Evolutionary conservation across 2,329 filamentous ascomycete genomes (phyloP).

Genomic region (Xylaria arbuscula): DNA sequence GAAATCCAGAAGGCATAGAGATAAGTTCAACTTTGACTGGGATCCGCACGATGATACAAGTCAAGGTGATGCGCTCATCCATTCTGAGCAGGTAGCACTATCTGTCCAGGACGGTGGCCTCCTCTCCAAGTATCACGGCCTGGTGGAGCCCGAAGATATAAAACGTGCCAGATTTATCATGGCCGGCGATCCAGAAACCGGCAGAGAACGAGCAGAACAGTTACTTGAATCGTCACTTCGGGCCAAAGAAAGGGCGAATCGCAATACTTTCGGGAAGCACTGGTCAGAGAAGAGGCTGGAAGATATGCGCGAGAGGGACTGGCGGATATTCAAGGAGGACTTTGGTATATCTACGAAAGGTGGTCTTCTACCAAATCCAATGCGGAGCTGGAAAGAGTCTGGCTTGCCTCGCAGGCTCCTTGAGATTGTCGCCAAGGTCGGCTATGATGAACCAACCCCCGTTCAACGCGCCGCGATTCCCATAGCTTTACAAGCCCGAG

Average conservation of each 20-base stretch:
- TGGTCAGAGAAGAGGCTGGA: constrained; percentile 94
- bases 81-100: constrained; percentile 73
- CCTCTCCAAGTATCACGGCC: constrained; percentile 64
- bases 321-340: constrained; percentile 99
- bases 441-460: constrained; percentile 90
- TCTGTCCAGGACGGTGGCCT: constrained; percentile 66
- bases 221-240: constrained; percentile 87
- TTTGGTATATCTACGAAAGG: constrained; percentile 97
- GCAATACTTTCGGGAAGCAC: constrained; percentile 86
- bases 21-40: constrained; percentile 99
- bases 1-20: constrained; percentile 90
- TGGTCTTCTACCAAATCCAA: constrained; percentile 90
- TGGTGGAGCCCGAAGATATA: constrained; percentile 64
- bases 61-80: constrained; percentile 82
- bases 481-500: constrained; percentile 89
- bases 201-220: constrained; percentile 78
- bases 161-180: constrained; percentile 76
- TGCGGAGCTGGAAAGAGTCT: constrained; percentile 94
- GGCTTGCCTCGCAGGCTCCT: constrained; percentile 80
- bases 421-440: constrained; percentile 83
- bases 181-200: constrained; percentile 79
- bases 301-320: constrained; percentile 97
- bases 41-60: constrained; percentile 94
- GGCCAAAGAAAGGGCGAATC: constrained; percentile 76
- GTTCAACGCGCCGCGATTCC: constrained; percentile 96